A percentile compares a stretch with the other conserved stretches of the same genome.
These are phyloP conservation scores for Begonia peltatifolia DNA, from an alignment of 306 rosid genomes.

Conservation along the genomic window DNA sequence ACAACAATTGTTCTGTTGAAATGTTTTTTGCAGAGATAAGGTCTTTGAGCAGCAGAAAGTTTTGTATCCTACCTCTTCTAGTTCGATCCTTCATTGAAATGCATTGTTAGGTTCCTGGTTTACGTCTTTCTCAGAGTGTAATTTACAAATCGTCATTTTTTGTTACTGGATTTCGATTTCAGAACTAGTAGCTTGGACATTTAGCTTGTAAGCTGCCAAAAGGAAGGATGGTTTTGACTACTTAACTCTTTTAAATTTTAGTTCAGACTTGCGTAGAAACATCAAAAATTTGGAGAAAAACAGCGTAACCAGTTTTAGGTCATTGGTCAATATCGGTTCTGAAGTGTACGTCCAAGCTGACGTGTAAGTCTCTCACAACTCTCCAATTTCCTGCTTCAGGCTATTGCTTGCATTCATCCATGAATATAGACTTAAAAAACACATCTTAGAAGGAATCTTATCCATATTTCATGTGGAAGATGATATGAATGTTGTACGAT, in stretches of 20 bases:
- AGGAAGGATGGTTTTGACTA: neutral
- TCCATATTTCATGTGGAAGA: too few species aligned
- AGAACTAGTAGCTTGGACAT: too few species aligned
- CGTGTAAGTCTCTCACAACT: slow-evolving; percentile 45
- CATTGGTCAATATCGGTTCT: slow-evolving; percentile 84
- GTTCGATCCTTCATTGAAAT: neutral
- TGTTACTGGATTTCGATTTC: neutral
- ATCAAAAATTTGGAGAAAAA: slow-evolving; percentile 77
- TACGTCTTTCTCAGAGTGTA: neutral
- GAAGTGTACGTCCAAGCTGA: slow-evolving; percentile 89
- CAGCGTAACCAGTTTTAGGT: slow-evolving; percentile 69
- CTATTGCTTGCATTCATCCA: neutral
- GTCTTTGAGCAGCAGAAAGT: slow-evolving; percentile 80
- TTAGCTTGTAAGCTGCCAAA: too few species aligned
- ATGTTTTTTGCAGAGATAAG: slow-evolving; percentile 57
- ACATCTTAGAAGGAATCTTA: too few species aligned
- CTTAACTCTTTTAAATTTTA: slow-evolving; percentile 37
- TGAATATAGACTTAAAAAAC: too few species aligned
- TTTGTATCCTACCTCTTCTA: slow-evolving; percentile 54
- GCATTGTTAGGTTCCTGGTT: neutral
- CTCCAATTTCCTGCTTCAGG: too few species aligned
- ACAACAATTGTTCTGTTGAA: neutral
- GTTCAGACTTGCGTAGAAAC: slow-evolving; percentile 71
- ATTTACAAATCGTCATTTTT: neutral
- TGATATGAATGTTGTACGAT: neutral